Conservation (phyloP, 148 eudicot species). For the Amaranthus hypochondriacus region DNA sequence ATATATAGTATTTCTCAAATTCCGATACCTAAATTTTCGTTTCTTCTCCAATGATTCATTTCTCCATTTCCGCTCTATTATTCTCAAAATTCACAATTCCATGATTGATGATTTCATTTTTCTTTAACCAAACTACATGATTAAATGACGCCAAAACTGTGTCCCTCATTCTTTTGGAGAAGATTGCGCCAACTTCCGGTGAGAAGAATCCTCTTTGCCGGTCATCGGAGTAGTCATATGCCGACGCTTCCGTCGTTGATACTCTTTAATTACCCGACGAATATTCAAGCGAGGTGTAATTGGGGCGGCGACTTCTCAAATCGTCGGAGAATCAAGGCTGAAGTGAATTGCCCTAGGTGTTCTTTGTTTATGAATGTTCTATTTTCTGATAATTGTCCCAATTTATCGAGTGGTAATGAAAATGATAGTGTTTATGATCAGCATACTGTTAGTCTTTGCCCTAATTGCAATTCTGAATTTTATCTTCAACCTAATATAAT, state of each 20-base stretch:
- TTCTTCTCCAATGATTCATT: slow-evolving; percentile 6
- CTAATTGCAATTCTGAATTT: slow-evolving; percentile 69
- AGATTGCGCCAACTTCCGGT: not conserved
- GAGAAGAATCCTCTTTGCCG: not conserved
- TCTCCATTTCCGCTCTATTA: not conserved
- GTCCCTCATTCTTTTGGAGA: slow-evolving; percentile 2
- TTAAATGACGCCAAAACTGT: not conserved
- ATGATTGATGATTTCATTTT: not conserved
- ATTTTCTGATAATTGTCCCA: slow-evolving; percentile 29
- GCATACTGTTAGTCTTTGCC: slow-evolving; percentile 59
- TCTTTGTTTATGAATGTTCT: slow-evolving; percentile 57
- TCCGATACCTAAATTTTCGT: slow-evolving; percentile 16
- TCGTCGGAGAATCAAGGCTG: slow-evolving; percentile 42
- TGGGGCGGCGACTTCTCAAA: slow-evolving; percentile 9
- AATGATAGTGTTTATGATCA: slow-evolving; percentile 9
- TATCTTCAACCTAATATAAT: slow-evolving; percentile 50
- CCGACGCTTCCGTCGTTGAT: not conserved
- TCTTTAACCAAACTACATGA: not conserved
- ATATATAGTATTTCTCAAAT: not conserved
- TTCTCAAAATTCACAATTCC: not conserved
- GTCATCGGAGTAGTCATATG: not conserved
- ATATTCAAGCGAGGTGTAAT: slow-evolving; percentile 15
- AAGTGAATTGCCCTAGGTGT: slow-evolving; percentile 78
- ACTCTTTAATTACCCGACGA: not conserved
- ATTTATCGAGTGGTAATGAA: slow-evolving; percentile 7